phyloP scores from a whole-genome alignment of 2,329 filamentous ascomycete genomes.

The Sordariomycetes sp. region DNA sequence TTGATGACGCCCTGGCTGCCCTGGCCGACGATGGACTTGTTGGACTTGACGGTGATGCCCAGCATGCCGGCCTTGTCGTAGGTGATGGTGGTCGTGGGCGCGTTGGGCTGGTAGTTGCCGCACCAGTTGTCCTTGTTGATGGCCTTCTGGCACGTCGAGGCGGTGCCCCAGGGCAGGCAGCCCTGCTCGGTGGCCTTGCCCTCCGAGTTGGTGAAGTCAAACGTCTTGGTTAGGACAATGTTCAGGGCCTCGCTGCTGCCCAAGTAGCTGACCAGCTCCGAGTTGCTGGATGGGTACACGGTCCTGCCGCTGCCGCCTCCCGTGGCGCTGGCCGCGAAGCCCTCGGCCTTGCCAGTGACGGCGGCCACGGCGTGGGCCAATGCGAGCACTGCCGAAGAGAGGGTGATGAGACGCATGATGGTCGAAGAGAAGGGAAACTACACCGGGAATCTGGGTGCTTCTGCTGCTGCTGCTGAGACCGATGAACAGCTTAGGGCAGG shows the following conservation, averaged over 20 bases:
- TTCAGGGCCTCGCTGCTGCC: conserved; percentile 41
- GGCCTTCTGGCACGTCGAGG: conserved; percentile 40
- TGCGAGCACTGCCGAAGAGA: not conserved
- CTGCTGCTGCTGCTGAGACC: not conserved
- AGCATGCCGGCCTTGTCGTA: conserved; percentile 21
- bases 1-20: conserved; percentile 45
- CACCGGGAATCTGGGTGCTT: not conserved
- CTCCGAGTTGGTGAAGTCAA: conserved; percentile 47
- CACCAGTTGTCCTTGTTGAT: conserved; percentile 7
- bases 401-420: not conserved
- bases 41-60: conserved; percentile 39
- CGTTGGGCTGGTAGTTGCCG: conserved; percentile 6
- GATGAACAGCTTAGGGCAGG: not conserved
- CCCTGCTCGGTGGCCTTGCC: conserved; percentile 41
- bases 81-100: conserved; percentile 9
- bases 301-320: conserved; percentile 47
- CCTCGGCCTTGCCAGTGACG: conserved; percentile 28
- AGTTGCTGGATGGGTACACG: conserved; percentile 42
- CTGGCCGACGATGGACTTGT: conserved; percentile 47
- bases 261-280: conserved; percentile 51
- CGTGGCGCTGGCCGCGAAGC: conserved; percentile 42
- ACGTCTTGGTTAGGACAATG: conserved; percentile 48
- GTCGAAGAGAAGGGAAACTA: not conserved
- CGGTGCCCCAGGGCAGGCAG: conserved; percentile 50
- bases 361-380: not conserved